A percentile compares a stretch with the other conserved stretches of the same genome.
Evolutionary conservation across 2,329 filamentous ascomycete species (phyloP).

Genomic region (Cercospora zeina): DNA sequence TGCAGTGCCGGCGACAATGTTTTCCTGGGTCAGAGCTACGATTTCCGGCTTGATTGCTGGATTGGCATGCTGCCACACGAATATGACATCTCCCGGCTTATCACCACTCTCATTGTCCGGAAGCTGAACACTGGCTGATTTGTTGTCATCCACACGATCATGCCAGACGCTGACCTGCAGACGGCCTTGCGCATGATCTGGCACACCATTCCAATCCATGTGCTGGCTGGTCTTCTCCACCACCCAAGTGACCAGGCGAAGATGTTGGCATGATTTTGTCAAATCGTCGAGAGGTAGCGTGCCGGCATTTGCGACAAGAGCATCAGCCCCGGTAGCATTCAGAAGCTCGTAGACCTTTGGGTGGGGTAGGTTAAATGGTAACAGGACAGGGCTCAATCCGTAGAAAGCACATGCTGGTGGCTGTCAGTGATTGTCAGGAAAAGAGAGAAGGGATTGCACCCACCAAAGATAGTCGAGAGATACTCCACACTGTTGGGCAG

Average conservation of each 20-base stretch:
- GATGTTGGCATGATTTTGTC: slow-evolving; percentile 64
- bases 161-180: slow-evolving; percentile 91
- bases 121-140: slow-evolving; percentile 61
- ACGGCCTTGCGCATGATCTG: slow-evolving; percentile 70
- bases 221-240: slow-evolving; percentile 87
- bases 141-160: slow-evolving; percentile 74
- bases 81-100: slow-evolving; percentile 54
- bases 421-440: slow-evolving; percentile 15
- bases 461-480: slow-evolving; percentile 73
- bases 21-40: slow-evolving; percentile 77
- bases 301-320: slow-evolving; percentile 80
- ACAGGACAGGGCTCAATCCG: slow-evolving; percentile 76
- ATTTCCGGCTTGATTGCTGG: slow-evolving; percentile 61
- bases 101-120: slow-evolving; percentile 61
- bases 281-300: slow-evolving; percentile 78
- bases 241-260: slow-evolving; percentile 86
- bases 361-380: slow-evolving; percentile 77
- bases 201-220: slow-evolving; percentile 92
- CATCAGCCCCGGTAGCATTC: slow-evolving; percentile 71
- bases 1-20: slow-evolving; percentile 83
- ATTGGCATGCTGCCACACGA: slow-evolving; percentile 64
- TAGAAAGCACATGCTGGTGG: slow-evolving; percentile 78
- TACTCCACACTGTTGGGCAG: slow-evolving; percentile 92
- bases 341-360: slow-evolving; percentile 71
- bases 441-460: slow-evolving; percentile 22